Base-by-base conservation (phyloP, 2,329 filamentous ascomycete species). In the Acrocalymma vagum region DNA sequence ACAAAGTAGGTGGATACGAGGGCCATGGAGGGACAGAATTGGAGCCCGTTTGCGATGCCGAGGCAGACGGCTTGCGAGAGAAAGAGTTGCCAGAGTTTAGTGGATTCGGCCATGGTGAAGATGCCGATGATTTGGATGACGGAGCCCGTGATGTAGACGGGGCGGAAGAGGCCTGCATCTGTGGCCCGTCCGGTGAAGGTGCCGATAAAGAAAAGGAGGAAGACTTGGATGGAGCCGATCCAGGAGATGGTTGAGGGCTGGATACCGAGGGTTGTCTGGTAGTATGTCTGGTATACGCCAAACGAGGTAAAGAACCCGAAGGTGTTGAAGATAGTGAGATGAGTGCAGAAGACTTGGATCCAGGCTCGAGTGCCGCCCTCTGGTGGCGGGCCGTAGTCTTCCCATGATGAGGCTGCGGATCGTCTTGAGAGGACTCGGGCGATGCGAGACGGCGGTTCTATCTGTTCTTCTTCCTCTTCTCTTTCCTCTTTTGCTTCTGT, bases 281-380 rank as follows among this genome's bases (percentile, higher is more conserved):
- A 84, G 59, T 78, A 77, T 3, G 74, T 73, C 45, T 83, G 79
- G 40, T 80, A 83, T 3, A 78, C 74, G 3, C 80, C 80, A 45
- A 81, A 83, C n/a, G 76, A 76, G 29, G 74, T 77, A 54, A 78
- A 72, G 43, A 75, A 78, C 4, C 48, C 71, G 74, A 81, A 84
- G 1, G 80, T 80, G 50, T 78, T 82, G 60, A 83, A 79, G 51
- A 80, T 78, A 29, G 82, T 71, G 31, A 79, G 64, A 53, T 63
- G 60, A 2, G 80, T 80, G 2, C 69, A 75, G 9, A 80, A 69
- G 2, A 73, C 69, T 53, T 83, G 81, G 1, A 73, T 65, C 80
- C 80, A 83, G n/a, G 81, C 81, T 21, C 68, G 58, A 18, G 76
- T 55, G 1, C 81, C 81, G 6, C 80, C 80, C 39, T 83, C 60